Evolutionary conservation across 805 yeast genomes (phyloP), one percentile per base, ranked within the genome.

Genomic region (Cyberlindnera bimundalis): DNA sequence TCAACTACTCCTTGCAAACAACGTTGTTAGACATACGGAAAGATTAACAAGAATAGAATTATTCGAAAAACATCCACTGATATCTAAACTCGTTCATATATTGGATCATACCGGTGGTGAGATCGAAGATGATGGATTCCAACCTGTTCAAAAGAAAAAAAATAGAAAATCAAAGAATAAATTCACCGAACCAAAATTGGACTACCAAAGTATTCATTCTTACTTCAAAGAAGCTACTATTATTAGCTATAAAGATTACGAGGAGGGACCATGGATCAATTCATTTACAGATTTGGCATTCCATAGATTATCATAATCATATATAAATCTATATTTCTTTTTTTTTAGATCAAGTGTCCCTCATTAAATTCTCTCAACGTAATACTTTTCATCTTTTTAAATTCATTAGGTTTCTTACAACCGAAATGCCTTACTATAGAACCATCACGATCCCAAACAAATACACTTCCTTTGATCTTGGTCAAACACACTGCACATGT

Each of bases 281-380:
- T 62, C 81, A 15, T 77, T 77, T 49, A 68, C 78, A 1, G 81
- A 77, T 49, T 51, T 77, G 14, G 66, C 80, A 5, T 61, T 68
- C 12, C 81, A 76, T 42, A 34, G 29, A 36, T 16, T 37, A 3
- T 34, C 39, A 41, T 34, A 29, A 32, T 4, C 11, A 3, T 5
- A 14, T 10, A n/a, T 11, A 21, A 20, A 23, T 19, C 26, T 4
- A 15, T 11, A 16, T n/a, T 13, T 5, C 32, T 11, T 29, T 8
- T 15, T 10, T 6, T 13, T 31, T 17, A 31, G 8, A 32, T 25
- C 19, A 28, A 29, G 10, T 37, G 35, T 10, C 39, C 35, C 19
- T 44, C 50, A 27, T 19, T 28, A 16, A 30, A 52, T 11, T 51
- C 49, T 12, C 43, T 39, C 23, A 53, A 25, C 20, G 33, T 47